Percentiles rank a stretch among this genome's conserved stretches.
Evolutionary conservation across 768 basidiomycete species (phyloP).

Genomic region (Gymnopilus junonius): DNA sequence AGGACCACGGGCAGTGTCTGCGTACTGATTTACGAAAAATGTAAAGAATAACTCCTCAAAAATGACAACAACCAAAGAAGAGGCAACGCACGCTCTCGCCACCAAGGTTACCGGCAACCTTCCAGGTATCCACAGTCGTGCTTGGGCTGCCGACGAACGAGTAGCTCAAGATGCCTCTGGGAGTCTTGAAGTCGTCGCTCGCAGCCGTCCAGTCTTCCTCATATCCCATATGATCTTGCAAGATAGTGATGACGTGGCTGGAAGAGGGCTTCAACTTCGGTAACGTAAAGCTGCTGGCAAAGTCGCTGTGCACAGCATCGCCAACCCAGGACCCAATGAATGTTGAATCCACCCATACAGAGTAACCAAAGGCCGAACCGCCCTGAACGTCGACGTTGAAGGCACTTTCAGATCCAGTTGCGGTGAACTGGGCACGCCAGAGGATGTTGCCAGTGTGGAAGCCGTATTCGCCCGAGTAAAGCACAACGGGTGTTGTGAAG

Average conservation of each 20-base stretch:
- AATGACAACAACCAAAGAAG: neutral
- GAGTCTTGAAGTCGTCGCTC: conserved; percentile 50
- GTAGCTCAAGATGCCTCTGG: conserved; percentile 53
- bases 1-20: conserved; percentile 55
- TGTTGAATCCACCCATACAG: conserved; percentile 50
- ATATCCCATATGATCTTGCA: conserved; percentile 60
- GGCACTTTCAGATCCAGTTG: conserved; percentile 48
- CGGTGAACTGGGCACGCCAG: conserved; percentile 55
- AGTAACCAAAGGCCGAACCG: conserved; percentile 52
- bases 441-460: conserved; percentile 56
- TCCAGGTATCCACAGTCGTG: conserved; percentile 49
- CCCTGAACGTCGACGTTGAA: conserved; percentile 46
- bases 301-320: conserved; percentile 36
- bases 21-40: conserved; percentile 34
- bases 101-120: conserved; percentile 53
- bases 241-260: conserved; percentile 49
- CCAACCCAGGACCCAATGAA: conserved; percentile 54
- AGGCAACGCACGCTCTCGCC: conserved; percentile 45
- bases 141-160: conserved; percentile 44
- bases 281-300: conserved; percentile 40
- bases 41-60: too few species aligned
- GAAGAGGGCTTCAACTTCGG: conserved; percentile 34
- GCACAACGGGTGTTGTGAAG: conserved; percentile 42
- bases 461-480: conserved; percentile 54
- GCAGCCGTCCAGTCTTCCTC: conserved; percentile 49